These are phyloP conservation scores for Gymnopilus dilepis DNA, from an alignment of 768 basidiomycete genomes.

Conservation along the genomic window DNA sequence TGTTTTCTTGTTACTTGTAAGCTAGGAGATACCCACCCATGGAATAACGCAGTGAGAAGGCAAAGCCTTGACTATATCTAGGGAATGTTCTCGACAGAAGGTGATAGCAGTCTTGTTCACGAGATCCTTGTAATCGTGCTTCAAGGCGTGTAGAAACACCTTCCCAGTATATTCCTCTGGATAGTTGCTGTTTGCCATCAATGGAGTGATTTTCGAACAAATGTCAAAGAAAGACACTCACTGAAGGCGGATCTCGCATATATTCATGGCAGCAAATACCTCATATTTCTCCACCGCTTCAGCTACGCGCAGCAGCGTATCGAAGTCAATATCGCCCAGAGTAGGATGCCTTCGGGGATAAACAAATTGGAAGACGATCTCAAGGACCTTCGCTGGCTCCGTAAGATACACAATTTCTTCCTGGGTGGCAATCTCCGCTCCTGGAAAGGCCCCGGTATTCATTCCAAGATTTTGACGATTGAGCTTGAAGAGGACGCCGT, in stretches of 20 bases:
- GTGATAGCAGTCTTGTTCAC: background rate
- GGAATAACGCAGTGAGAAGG: background rate
- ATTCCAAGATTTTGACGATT: constrained; percentile 29
- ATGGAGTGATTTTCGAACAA: too few species aligned
- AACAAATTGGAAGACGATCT: constrained; percentile 31
- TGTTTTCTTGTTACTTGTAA: too few species aligned
- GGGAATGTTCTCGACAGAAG: background rate
- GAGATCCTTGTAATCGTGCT: background rate
- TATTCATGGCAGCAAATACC: background rate
- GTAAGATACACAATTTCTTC: constrained; percentile 27
- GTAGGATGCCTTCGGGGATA: constrained; percentile 30
- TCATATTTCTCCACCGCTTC: background rate
- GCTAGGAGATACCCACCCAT: background rate
- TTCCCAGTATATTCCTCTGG: background rate
- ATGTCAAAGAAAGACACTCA: background rate
- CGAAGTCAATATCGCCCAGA: constrained; percentile 13
- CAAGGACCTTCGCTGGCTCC: constrained; percentile 28
- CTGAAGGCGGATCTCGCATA: background rate
- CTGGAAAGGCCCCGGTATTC: constrained; percentile 28
- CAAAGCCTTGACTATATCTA: background rate
- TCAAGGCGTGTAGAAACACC: background rate
- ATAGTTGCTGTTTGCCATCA: too few species aligned
- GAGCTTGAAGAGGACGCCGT: constrained; percentile 26
- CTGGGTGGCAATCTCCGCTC: constrained; percentile 20
- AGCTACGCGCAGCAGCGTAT: background rate